Base-by-base conservation (phyloP, 2,329 filamentous ascomycete genomes). In the Phaeomoniella chlamydospora region DNA sequence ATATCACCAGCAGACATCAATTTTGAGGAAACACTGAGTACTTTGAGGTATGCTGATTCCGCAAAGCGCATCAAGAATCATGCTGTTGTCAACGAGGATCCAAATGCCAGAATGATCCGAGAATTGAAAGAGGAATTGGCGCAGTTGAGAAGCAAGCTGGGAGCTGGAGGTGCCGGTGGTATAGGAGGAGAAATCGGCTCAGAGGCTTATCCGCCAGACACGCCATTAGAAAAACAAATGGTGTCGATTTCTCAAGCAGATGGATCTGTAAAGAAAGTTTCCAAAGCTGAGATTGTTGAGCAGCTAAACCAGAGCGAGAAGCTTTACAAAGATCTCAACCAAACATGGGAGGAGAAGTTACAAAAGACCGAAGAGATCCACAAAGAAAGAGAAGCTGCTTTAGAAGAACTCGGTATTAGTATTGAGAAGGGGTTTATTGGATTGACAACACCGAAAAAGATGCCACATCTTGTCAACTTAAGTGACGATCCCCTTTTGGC, bases 41-140 rank as follows among this genome's bases (percentile, higher is more conserved):
- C 90, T 1, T 68, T 98, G 17, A 77, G 92, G 51, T 98, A 98
- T 58, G 90, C 92, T 38, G 88, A 98, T 54, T 94, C 86, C 5
- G 90, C 90, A 16, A 98, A 98, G 64, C 78, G 90, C 49, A 98
- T 98, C 70, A 96, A 96, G 84, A 98, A 98, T 63, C 90, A 98
- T 57, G 90, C 90, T 39, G 90, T 98, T 35, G 82, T 98, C 57
- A 98, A 98, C 64, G 90, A 98, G 57, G 90, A 98, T 60, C 88
- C 90, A 33, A 98, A 98, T 54, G 90, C 90, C 41, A 81, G 90
- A 48, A 98, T 98, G 90, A 96, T 98, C 44, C 74, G 90, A 56
- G 90, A 98, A 54, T 67, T 98, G 43, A 98, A 98, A 55, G 90
- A 98, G 56, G 90, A 98, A 52, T 61, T 98, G 39, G 74, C 83